Conservation (phyloP, 257 asterid genomes). For the Paulownia fortunei region DNA sequence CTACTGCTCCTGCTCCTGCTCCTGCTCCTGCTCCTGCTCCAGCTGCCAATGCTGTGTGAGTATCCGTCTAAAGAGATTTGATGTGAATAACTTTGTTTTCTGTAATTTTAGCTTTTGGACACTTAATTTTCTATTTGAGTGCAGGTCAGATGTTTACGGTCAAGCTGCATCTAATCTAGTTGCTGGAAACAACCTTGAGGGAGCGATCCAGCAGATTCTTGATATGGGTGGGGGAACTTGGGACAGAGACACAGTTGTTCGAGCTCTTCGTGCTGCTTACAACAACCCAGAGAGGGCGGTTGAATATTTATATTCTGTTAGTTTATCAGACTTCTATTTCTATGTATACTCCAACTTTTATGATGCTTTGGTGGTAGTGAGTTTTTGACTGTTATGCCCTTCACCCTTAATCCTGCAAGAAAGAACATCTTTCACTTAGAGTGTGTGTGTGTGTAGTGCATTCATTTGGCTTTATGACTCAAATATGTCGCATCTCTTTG, state of each 20-base stretch:
- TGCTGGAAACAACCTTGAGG: conserved; percentile 79
- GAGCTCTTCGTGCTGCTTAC: conserved; percentile 88
- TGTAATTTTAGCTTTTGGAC: not conserved
- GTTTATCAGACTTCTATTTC: conserved; percentile 26
- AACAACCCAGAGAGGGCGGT: conserved; percentile 93
- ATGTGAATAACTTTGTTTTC: not conserved
- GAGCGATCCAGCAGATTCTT: conserved; percentile 75
- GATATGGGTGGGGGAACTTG: conserved; percentile 94
- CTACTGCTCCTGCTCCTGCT: conserved; percentile 24
- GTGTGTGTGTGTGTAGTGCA: not conserved
- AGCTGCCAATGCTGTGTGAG: conserved; percentile 48
- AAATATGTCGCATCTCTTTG: not conserved
- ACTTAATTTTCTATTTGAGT: not conserved
- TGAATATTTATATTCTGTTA: conserved; percentile 83
- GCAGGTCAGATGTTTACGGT: conserved; percentile 68
- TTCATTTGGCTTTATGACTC: not conserved
- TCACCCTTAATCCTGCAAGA: too few relatives aligned
- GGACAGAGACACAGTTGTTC: conserved; percentile 83
- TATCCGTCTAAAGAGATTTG: conserved; percentile 9
- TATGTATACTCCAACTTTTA: not conserved
- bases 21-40: conserved; percentile 28
- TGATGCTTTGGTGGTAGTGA: not conserved
- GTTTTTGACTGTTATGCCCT: not conserved
- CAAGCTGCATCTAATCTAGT: conserved; percentile 72
- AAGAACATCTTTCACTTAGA: too few relatives aligned